Percentiles rank a stretch among this genome's conserved stretches.
Conservation (phyloP, 441 rosid species). For the Syzygium malaccense region DNA sequence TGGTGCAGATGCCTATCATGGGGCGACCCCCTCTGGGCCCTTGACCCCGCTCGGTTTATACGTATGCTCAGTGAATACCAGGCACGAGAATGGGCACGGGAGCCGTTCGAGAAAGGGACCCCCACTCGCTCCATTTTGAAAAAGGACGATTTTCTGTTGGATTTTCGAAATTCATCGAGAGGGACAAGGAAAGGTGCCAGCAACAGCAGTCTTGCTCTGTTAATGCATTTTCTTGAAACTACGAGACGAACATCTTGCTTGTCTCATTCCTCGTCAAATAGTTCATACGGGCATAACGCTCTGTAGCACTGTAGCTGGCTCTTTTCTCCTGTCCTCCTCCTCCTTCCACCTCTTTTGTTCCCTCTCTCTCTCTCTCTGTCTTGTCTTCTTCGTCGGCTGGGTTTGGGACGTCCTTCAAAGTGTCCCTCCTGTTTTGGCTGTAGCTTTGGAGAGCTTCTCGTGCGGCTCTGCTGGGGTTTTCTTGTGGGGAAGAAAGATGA, state of each 20-base stretch:
- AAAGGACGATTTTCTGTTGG: conserved; percentile 1
- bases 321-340: background rate
- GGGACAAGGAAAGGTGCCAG: conserved; percentile 36
- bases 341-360: background rate
- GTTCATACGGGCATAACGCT: background rate
- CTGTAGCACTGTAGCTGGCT: background rate
- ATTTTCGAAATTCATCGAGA: conserved; percentile 45
- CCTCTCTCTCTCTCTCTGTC: background rate
- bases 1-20: background rate
- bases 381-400: background rate
- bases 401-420: background rate
- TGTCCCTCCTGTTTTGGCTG: background rate
- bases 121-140: conserved; percentile 33
- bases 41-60: background rate
- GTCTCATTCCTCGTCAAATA: background rate
- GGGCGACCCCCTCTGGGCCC: background rate
- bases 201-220: conserved; percentile 13
- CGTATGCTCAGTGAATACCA: background rate
- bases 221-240: conserved; percentile 9
- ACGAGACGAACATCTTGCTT: background rate
- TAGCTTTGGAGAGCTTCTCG: background rate
- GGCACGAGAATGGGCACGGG: background rate
- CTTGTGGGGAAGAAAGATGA: background rate
- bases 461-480: background rate
- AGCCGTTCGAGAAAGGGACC: conserved; percentile 36